Evolutionary conservation across 441 rosid species (phyloP).

Genomic region (Gossypium schwendimanii): DNA sequence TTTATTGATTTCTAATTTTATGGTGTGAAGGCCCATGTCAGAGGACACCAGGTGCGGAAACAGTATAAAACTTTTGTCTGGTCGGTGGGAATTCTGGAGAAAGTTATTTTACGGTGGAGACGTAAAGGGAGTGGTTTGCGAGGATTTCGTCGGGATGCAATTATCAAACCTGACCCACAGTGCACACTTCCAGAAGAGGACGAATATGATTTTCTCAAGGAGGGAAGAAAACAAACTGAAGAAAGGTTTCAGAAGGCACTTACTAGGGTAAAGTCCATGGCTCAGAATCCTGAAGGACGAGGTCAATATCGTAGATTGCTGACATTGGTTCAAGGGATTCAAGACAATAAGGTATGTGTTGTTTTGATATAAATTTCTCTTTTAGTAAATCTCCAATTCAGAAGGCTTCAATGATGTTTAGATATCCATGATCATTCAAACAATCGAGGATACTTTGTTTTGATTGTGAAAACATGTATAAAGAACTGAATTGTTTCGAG

Average conservation of each 20-base stretch:
- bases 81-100: conserved; percentile 92
- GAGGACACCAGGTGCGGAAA: conserved; percentile 92
- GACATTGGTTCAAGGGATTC: conserved; percentile 59
- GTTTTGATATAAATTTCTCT: background rate
- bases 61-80: conserved; percentile 59
- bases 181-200: conserved; percentile 38
- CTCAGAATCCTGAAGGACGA: conserved; percentile 74
- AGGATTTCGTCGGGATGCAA: conserved; percentile 57
- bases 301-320: conserved; percentile 85
- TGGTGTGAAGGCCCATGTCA: conserved; percentile 68
- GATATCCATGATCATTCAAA: too few species aligned
- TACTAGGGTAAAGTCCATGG: conserved; percentile 87
- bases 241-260: conserved; percentile 75
- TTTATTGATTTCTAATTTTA: background rate
- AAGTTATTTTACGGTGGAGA: conserved; percentile 92
- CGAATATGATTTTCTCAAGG: conserved; percentile 71
- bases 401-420: too few species aligned
- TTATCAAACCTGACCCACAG: conserved; percentile 28
- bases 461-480: background rate
- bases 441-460: background rate
- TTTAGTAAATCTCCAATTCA: background rate
- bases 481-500: background rate
- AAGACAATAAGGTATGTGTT: conserved; percentile 48
- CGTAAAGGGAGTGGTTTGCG: conserved; percentile 89
- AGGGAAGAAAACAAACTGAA: conserved; percentile 88